These are phyloP conservation scores for Hygrophorus pudorinus DNA, from an alignment of 768 basidiomycete genomes.

Conservation along the genomic window DNA sequence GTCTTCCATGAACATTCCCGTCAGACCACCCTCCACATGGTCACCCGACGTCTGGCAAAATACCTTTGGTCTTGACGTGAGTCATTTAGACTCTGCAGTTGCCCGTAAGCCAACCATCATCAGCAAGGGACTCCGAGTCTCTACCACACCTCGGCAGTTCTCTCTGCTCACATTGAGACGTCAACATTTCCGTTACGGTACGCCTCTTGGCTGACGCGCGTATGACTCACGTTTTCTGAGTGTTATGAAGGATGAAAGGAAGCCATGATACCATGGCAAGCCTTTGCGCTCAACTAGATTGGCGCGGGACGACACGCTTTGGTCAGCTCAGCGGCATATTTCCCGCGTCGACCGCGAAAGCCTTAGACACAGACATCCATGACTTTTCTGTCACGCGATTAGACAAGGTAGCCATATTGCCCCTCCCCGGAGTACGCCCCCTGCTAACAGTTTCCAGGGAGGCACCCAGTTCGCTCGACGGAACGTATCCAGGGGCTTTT, in stretches of 20 bases:
- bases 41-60: slow-evolving; percentile 19
- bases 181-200: slow-evolving; percentile 53
- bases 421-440: background rate
- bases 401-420: slow-evolving; percentile 10
- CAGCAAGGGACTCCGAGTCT: slow-evolving; percentile 11
- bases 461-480: slow-evolving; percentile 28
- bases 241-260: slow-evolving; percentile 18
- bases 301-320: slow-evolving; percentile 43
- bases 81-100: slow-evolving; percentile 4
- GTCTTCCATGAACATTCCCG: slow-evolving; percentile 40
- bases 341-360: slow-evolving; percentile 25
- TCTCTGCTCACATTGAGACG: slow-evolving; percentile 50
- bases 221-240: slow-evolving; percentile 1
- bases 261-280: slow-evolving; percentile 30
- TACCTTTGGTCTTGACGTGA: slow-evolving; percentile 16
- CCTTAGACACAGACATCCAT: slow-evolving; percentile 20
- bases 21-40: slow-evolving; percentile 38
- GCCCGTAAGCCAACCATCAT: too few species aligned
- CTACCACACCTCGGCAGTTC: slow-evolving; percentile 47
- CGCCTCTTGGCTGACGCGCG: slow-evolving; percentile 5
- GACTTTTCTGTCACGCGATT: slow-evolving; percentile 30
- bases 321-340: slow-evolving; percentile 46
- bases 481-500: slow-evolving; percentile 55
- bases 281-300: slow-evolving; percentile 39
- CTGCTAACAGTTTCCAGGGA: background rate